Conservation (phyloP, 805 yeast genomes). For the Candida tallmaniae region DNA sequence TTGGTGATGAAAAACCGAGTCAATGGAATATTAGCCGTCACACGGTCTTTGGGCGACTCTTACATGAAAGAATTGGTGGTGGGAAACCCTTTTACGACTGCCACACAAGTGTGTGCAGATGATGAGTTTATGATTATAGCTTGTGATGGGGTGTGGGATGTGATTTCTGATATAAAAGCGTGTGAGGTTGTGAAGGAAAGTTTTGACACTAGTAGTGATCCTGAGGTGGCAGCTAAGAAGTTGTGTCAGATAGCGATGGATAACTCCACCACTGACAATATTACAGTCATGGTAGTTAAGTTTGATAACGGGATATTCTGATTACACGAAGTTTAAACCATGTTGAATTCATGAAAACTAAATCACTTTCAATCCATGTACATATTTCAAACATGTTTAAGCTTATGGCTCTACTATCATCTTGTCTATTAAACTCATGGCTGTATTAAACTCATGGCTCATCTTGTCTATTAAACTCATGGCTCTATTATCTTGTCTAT, state of each 20-base stretch:
- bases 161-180: conserved; percentile 78
- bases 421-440: no score
- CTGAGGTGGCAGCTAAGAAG: conserved; percentile 61
- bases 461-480: no score
- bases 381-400: no score
- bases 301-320: conserved; percentile 45
- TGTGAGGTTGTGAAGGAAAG: conserved; percentile 61
- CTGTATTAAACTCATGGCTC: no score
- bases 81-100: conserved; percentile 89
- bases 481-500: no score
- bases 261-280: conserved; percentile 80
- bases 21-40: conserved; percentile 92
- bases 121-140: conserved; percentile 87
- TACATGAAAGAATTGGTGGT: conserved; percentile 86
- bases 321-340: no score
- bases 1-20: conserved; percentile 85
- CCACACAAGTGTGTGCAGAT: conserved; percentile 60
- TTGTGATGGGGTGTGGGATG: conserved; percentile 98
- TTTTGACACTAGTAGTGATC: conserved; percentile 37
- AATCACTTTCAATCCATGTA: no score
- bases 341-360: background rate
- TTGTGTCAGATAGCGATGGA: conserved; percentile 73
- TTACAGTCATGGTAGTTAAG: conserved; percentile 85
- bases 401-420: no score
- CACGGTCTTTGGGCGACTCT: conserved; percentile 90